Evolutionary conservation across 805 yeast species (phyloP).

Genomic region (Candida glaebosa): DNA sequence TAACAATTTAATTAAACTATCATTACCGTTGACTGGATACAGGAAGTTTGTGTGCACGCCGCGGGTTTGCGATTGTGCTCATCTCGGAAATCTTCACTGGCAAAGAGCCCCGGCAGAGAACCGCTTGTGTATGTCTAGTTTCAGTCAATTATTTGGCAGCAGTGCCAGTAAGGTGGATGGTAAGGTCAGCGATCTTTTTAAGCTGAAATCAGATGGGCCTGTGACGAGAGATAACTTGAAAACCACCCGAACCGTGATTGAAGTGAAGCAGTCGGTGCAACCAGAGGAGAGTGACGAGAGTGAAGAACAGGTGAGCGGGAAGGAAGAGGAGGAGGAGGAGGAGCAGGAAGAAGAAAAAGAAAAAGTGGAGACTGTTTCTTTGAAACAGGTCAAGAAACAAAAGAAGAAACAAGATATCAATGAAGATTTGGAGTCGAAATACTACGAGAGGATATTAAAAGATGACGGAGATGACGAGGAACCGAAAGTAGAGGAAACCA

Average conservation of each 20-base stretch:
- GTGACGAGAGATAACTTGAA: slow-evolving; percentile 35
- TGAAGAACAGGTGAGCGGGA: slow-evolving; percentile 19
- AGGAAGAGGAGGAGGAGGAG: slow-evolving; percentile 16
- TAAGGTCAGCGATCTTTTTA: slow-evolving; percentile 29
- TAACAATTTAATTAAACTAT: background rate
- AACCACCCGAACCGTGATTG: slow-evolving; percentile 20
- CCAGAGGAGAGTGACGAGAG: slow-evolving; percentile 16
- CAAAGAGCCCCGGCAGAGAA: no score
- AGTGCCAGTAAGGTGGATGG: slow-evolving; percentile 22
- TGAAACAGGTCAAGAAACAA: slow-evolving; percentile 5
- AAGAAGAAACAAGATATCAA: slow-evolving; percentile 29
- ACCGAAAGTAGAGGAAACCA: slow-evolving; percentile 13
- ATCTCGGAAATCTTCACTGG: no score
- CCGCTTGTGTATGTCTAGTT: slow-evolving; percentile 36
- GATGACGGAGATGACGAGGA: slow-evolving; percentile 28
- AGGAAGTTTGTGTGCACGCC: no score
- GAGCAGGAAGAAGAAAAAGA: slow-evolving; percentile 20
- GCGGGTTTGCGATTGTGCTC: no score
- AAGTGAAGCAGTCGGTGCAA: slow-evolving; percentile 10
- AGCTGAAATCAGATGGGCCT: slow-evolving; percentile 39
- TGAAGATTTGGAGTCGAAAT: slow-evolving; percentile 53
- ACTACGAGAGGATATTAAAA: slow-evolving; percentile 47
- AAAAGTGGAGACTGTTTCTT: background rate
- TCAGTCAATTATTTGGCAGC: slow-evolving; percentile 31
- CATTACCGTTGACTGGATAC: background rate